Conservation (phyloP, 1,139 yeast genomes). For the Lodderomyces metapsilosis region DNA sequence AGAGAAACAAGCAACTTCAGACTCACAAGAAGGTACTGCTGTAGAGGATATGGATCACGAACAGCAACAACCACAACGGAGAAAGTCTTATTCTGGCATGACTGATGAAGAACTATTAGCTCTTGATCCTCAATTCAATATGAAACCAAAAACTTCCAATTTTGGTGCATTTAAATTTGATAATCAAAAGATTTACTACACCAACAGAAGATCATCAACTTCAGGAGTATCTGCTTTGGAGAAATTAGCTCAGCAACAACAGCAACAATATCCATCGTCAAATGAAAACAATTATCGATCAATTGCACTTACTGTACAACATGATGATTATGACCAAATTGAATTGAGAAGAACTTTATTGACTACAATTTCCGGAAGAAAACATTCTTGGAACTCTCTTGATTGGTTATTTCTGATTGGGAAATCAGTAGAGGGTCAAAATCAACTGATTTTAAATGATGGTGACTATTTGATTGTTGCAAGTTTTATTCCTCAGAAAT, state of each 20-base stretch:
- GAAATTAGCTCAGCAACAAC: slow-evolving; percentile 6
- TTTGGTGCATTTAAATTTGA: slow-evolving; percentile 43
- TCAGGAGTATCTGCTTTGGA: slow-evolving; percentile 12
- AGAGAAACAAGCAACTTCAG: too few species aligned
- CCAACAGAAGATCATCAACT: slow-evolving; percentile 18
- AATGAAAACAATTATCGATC: slow-evolving; percentile 43
- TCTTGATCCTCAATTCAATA: slow-evolving; percentile 54
- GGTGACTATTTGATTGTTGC: slow-evolving; percentile 43
- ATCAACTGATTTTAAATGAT: slow-evolving; percentile 26
- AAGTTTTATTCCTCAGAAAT: slow-evolving; percentile 35
- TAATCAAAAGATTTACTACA: slow-evolving; percentile 37
- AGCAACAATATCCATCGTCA: slow-evolving; percentile 28
- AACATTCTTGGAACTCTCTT: slow-evolving; percentile 46
- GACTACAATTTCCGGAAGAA: slow-evolving; percentile 39
- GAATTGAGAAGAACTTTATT: slow-evolving; percentile 31
- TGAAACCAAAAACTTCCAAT: slow-evolving; percentile 31
- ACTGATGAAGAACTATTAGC: slow-evolving; percentile 62
- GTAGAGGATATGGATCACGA: not conserved
- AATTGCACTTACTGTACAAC: slow-evolving; percentile 39
- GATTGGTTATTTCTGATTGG: slow-evolving; percentile 33
- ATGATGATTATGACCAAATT: slow-evolving; percentile 27
- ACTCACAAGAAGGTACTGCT: too few species aligned
- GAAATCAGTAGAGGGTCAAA: slow-evolving; percentile 12
- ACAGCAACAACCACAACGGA: slow-evolving; percentile 22
- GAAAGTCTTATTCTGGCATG: slow-evolving; percentile 63